A percentile compares a stretch with the other conserved stretches of the same genome.
These are phyloP conservation scores for Alternaria dauci DNA, from an alignment of 2,329 filamentous ascomycete species.

Conservation along the genomic window DNA sequence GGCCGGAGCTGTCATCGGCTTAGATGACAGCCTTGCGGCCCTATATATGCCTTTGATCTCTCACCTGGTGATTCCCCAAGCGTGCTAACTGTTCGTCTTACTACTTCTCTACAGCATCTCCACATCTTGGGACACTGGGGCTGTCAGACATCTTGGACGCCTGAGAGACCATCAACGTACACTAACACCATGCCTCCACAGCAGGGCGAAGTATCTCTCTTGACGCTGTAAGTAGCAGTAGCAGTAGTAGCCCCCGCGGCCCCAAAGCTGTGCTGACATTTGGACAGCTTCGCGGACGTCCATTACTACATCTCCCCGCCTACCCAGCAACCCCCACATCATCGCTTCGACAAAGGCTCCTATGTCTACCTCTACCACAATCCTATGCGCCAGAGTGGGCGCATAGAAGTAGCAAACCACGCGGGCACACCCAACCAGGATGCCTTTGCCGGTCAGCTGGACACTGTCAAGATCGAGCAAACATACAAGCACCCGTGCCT, in stretches of 20 bases:
- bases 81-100: constrained; percentile 22
- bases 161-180: constrained; percentile 16
- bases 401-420: constrained; percentile 79
- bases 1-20: constrained; percentile 22
- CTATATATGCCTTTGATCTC: constrained; percentile 31
- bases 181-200: constrained; percentile 56
- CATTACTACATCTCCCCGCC: constrained; percentile 82
- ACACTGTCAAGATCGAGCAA: constrained; percentile 71
- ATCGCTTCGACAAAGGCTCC: constrained; percentile 80
- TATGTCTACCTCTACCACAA: constrained; percentile 85
- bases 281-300: constrained; percentile 73
- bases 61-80: constrained; percentile 14
- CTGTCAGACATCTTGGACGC: constrained; percentile 14
- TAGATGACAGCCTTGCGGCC: constrained; percentile 18
- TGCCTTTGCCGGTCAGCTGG: constrained; percentile 77
- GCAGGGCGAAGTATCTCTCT: constrained; percentile 57
- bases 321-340: constrained; percentile 72
- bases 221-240: constrained; percentile 57
- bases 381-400: constrained; percentile 69
- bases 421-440: constrained; percentile 79
- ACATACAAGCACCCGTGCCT: constrained; percentile 78
- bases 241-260: not conserved
- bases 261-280: constrained; percentile 18
- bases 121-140: constrained; percentile 4
- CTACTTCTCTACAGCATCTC: constrained; percentile 8